These are phyloP conservation scores for Scutellaria barbata DNA, from an alignment of 257 asterid species.

Conservation along the genomic window DNA sequence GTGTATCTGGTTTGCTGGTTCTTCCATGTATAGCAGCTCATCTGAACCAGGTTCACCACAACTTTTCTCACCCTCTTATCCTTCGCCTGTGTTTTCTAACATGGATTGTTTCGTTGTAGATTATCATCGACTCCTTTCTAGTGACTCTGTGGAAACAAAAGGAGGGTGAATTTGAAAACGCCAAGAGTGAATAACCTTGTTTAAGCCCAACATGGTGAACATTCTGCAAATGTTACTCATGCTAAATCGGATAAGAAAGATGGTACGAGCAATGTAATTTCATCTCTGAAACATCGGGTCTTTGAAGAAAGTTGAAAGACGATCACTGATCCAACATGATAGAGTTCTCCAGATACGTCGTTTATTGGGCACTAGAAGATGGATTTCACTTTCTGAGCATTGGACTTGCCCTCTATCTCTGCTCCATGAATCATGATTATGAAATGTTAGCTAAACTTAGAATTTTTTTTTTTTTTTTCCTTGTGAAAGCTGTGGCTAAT, in stretches of 20 bases:
- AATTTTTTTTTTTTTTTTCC: background rate
- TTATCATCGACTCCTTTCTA: slow-evolving; percentile 80
- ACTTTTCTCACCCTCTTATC: slow-evolving; percentile 13
- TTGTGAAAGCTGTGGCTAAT: background rate
- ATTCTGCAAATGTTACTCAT: background rate
- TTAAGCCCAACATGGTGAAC: background rate
- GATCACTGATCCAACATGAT: background rate
- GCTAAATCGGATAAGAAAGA: background rate
- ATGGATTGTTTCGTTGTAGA: slow-evolving; percentile 46
- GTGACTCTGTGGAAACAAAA: slow-evolving; percentile 67
- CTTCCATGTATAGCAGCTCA: slow-evolving; percentile 98
- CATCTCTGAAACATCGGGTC: background rate
- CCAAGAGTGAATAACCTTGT: slow-evolving; percentile 50
- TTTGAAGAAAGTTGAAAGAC: background rate
- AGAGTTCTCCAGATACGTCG: background rate
- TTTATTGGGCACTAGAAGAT: no score
- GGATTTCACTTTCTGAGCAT: no score
- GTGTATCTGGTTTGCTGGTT: slow-evolving; percentile 87
- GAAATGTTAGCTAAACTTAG: no score
- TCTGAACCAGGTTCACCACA: slow-evolving; percentile 71
- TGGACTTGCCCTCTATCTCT: no score
- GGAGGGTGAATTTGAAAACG: slow-evolving; percentile 36
- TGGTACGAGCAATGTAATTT: background rate
- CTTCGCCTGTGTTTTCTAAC: slow-evolving; percentile 26
- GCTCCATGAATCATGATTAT: no score